Base-by-base conservation (phyloP, 2,329 filamentous ascomycete species). In the Didymella pinodella region DNA sequence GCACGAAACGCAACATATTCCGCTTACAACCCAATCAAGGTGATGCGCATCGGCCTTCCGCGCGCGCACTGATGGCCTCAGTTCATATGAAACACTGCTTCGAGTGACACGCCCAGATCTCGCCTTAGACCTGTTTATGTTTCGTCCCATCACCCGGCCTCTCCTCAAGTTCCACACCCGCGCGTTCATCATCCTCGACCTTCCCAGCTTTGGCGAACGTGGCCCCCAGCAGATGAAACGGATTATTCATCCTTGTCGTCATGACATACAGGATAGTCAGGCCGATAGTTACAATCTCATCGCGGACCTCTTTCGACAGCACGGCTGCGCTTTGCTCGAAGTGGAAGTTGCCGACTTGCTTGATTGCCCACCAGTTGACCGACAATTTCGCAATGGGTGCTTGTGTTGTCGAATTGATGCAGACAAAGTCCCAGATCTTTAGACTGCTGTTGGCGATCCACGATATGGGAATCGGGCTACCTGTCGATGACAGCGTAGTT, bases 391-490 rank as follows among this genome's bases (percentile, higher is more conserved):
- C 67, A 29, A 69, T 63, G 4, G 65, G 50, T 7, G 58, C 22
- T 20, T 69, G 67, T 3, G 63, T 62, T 1, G 28, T 45, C 11
- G 57, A 54, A 25, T 69, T 58, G 10, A 69, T 41, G 29, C 67
- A 69, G 2, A 69, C 47, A 18, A 66, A 68, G 26, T 67, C 55
- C 67, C 65, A 69, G 14, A 51, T 40, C 34, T 67, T 69, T n/a
- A 67, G 8, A 5, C 31, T 60, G 32, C 46, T 56, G 31, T 54
- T 65, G 7, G 64, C 45, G 10, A 65, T 64, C 65, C 67, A 69
- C 4, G 62, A 47, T 0, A 69, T 50, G 3, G 62, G 51, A 6
- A 54, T 49, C 16, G 58, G 54, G 11, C 16, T 52, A 3, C 32
- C 44, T 4, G 57, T 34, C 5, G 48, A 36, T 0, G 61, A 51